These are phyloP conservation scores for Kwoniella dendrophila DNA, from an alignment of 768 basidiomycete species.

Conservation along the genomic window DNA sequence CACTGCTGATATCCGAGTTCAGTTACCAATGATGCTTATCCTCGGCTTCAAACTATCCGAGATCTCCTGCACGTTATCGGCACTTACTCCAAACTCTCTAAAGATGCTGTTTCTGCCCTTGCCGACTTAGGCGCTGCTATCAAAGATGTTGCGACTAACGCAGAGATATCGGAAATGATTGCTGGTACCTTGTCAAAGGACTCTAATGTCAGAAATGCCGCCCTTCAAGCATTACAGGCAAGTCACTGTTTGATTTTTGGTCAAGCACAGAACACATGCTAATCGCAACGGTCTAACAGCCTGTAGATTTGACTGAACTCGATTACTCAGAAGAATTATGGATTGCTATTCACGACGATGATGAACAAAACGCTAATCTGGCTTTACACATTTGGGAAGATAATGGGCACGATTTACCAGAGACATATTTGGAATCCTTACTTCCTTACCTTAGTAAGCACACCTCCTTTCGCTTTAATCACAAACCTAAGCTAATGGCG, in stretches of 20 bases:
- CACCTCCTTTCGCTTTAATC: no score
- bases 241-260: conserved; percentile 15
- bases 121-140: conserved; percentile 80
- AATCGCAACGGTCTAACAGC: conserved; percentile 59
- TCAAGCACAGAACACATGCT: neutral
- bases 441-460: conserved; percentile 69
- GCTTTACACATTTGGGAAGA: conserved; percentile 90
- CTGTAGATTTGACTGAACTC: conserved; percentile 89
- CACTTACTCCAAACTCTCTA: conserved; percentile 75
- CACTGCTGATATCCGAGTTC: conserved; percentile 6
- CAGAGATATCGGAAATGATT: conserved; percentile 70
- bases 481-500: neutral
- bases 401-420: conserved; percentile 85
- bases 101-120: conserved; percentile 78
- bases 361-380: conserved; percentile 82
- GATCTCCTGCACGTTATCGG: conserved; percentile 72
- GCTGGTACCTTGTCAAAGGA: conserved; percentile 80
- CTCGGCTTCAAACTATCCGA: conserved; percentile 69
- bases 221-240: conserved; percentile 88
- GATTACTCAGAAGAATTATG: conserved; percentile 90
- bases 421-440: conserved; percentile 65
- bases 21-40: conserved; percentile 75
- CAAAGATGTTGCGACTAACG: conserved; percentile 64
- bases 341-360: conserved; percentile 84
- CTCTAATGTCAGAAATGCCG: conserved; percentile 80